These are phyloP conservation scores for Talaromyces sp. DNA, from an alignment of 2,329 filamentous ascomycete species.

Conservation along the genomic window DNA sequence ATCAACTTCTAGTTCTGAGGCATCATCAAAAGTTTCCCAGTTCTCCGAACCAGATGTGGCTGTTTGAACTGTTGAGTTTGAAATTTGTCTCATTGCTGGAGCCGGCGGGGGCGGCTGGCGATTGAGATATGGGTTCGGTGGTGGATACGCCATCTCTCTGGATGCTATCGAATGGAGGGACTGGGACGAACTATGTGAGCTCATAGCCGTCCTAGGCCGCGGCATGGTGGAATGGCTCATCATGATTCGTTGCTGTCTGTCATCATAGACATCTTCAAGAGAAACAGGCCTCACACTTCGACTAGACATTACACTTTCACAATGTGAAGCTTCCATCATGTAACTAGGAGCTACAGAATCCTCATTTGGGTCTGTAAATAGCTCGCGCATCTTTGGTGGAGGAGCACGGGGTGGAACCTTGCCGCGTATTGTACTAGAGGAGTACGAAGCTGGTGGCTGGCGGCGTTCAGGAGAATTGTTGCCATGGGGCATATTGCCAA, in stretches of 20 bases:
- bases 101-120: slow-evolving; percentile 26
- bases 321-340: slow-evolving; percentile 42
- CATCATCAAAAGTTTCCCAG: slow-evolving; percentile 94
- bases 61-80: slow-evolving; percentile 60
- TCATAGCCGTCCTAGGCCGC: slow-evolving; percentile 30
- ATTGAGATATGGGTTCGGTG: slow-evolving; percentile 32
- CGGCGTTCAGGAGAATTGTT: slow-evolving; percentile 78
- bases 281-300: slow-evolving; percentile 54
- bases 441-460: slow-evolving; percentile 38
- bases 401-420: slow-evolving; percentile 50
- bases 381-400: slow-evolving; percentile 86
- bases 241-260: slow-evolving; percentile 48
- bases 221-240: slow-evolving; percentile 42
- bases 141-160: slow-evolving; percentile 30
- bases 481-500: slow-evolving; percentile 44
- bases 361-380: slow-evolving; percentile 54
- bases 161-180: slow-evolving; percentile 38
- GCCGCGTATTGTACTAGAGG: slow-evolving; percentile 41
- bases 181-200: slow-evolving; percentile 39
- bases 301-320: slow-evolving; percentile 46
- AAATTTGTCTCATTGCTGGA: slow-evolving; percentile 59
- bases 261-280: slow-evolving; percentile 84
- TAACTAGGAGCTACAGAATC: slow-evolving; percentile 24
- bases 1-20: slow-evolving; percentile 68
- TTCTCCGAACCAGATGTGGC: slow-evolving; percentile 81